Percentiles rank a stretch among this genome's conserved stretches.
Conservation (phyloP, 169 alveolate genomes). For the Plasmodium chabaudi region DNA sequence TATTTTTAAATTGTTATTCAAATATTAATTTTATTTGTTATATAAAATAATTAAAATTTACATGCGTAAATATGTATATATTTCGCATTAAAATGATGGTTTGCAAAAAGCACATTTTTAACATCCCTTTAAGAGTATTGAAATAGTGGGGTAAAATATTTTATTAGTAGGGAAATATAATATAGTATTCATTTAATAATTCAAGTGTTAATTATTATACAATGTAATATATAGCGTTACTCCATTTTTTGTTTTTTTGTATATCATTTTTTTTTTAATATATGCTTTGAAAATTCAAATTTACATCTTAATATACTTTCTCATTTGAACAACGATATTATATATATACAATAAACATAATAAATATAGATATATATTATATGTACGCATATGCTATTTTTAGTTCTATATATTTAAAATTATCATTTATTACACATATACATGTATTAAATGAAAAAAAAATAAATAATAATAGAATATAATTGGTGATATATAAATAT, state of each 20-base stretch:
- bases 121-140: too few species aligned
- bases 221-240: too few species aligned
- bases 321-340: background rate
- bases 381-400: background rate
- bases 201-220: too few species aligned
- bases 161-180: too few species aligned
- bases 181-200: too few species aligned
- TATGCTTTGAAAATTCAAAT: slow-evolving; percentile 1
- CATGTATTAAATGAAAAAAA: slow-evolving; percentile 7
- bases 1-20: background rate
- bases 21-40: background rate
- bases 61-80: too few species aligned
- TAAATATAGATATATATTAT: slow-evolving; percentile 2
- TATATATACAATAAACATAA: background rate
- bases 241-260: too few species aligned
- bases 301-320: background rate
- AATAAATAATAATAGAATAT: slow-evolving; percentile 2
- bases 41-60: background rate
- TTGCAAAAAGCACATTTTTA: too few species aligned
- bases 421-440: background rate
- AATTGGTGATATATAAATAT: too few species aligned
- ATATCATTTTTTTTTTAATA: too few species aligned
- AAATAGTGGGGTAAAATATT: too few species aligned
- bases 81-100: too few species aligned
- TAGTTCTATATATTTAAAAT: background rate